A percentile compares a stretch with the other conserved stretches of the same genome.
Evolutionary conservation across 192 early-diverging fungal genomes (phyloP).

Genomic region (Coemansia sp.): DNA sequence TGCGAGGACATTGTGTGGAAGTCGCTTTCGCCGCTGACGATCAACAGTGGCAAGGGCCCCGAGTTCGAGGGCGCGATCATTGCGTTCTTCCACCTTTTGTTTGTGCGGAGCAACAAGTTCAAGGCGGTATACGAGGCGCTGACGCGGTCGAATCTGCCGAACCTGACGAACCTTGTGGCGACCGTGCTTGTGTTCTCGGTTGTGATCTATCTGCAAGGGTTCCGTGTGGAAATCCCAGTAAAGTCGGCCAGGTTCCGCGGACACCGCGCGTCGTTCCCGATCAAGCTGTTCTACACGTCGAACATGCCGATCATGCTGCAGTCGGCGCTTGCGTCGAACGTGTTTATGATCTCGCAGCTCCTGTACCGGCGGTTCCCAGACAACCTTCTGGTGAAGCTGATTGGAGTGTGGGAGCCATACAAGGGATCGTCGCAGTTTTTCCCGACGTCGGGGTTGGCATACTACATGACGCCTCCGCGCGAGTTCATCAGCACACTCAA

Average conservation of each 20-base stretch:
- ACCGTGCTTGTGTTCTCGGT: slow-evolving; percentile 86
- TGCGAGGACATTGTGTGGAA: slow-evolving; percentile 99
- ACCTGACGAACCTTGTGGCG: slow-evolving; percentile 89
- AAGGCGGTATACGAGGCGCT: slow-evolving; percentile 97
- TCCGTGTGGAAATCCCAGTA: slow-evolving; percentile 99
- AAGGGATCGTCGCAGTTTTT: slow-evolving; percentile 96
- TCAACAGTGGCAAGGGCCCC: slow-evolving; percentile 96
- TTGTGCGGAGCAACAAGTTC: slow-evolving; percentile 96
- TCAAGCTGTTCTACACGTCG: slow-evolving; percentile 99
- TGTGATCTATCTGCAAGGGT: slow-evolving; percentile 97
- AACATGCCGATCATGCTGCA: slow-evolving; percentile 99
- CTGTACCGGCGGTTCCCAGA: slow-evolving; percentile 97
- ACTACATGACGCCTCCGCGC: slow-evolving; percentile 98
- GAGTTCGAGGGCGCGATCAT: slow-evolving; percentile 99
- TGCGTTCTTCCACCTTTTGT: slow-evolving; percentile 91
- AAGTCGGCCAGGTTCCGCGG: slow-evolving; percentile 95
- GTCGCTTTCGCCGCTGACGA: slow-evolving; percentile 95
- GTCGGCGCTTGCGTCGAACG: slow-evolving; percentile 94
- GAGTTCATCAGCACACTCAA: slow-evolving; percentile 77
- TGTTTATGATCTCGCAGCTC: slow-evolving; percentile 99
- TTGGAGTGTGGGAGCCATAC: slow-evolving; percentile 96
- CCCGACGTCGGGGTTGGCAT: slow-evolving; percentile 91
- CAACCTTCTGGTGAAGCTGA: slow-evolving; percentile 88
- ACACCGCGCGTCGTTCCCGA: slow-evolving; percentile 96
- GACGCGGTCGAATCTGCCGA: slow-evolving; percentile 85